phyloP scores from a whole-genome alignment of 2,329 filamentous ascomycete species.

The Fusarium sp. region DNA sequence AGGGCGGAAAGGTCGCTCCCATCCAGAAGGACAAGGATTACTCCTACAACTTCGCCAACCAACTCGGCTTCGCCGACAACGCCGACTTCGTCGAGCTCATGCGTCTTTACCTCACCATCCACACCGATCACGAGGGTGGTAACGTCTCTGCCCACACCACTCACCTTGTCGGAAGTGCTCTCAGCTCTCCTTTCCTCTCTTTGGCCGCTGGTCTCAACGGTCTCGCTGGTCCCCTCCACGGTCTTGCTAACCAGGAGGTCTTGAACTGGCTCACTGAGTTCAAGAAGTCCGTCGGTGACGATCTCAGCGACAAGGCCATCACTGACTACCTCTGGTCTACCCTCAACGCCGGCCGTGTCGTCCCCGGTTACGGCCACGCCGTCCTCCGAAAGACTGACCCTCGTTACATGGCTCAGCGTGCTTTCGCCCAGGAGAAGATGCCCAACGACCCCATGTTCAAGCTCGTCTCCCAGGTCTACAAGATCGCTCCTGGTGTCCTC shows the following conservation, averaged over 20 bases:
- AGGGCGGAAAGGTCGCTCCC: conserved; percentile 96
- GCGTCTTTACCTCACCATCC: conserved; percentile 99
- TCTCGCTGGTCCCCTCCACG: conserved; percentile 97
- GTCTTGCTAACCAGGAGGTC: conserved; percentile 99
- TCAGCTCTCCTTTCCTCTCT: conserved; percentile 97
- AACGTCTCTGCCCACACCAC: conserved; percentile 99
- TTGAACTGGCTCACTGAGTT: conserved; percentile 99
- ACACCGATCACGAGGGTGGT: conserved; percentile 99
- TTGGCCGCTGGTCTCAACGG: conserved; percentile 96
- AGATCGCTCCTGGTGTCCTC: conserved; percentile 97
- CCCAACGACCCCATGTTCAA: conserved; percentile 99
- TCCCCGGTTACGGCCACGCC: conserved; percentile 97
- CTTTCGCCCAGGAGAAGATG: conserved; percentile 92
- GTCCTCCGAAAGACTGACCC: conserved; percentile 99
- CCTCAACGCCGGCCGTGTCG: conserved; percentile 93
- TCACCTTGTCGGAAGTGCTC: conserved; percentile 94
- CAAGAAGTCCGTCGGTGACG: conserved; percentile 93
- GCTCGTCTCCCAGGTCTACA: conserved; percentile 99
- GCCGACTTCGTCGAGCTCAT: conserved; percentile 97
- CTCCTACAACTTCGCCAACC: conserved; percentile 99
- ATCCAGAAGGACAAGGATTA: conserved; percentile 99
- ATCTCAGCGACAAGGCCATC: conserved; percentile 95
- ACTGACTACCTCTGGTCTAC: conserved; percentile 99
- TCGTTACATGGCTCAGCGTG: conserved; percentile 97
- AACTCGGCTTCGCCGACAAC: conserved; percentile 96